Conservation (phyloP, 1,139 yeast genomes). For the Kodamaea suecica region DNA sequence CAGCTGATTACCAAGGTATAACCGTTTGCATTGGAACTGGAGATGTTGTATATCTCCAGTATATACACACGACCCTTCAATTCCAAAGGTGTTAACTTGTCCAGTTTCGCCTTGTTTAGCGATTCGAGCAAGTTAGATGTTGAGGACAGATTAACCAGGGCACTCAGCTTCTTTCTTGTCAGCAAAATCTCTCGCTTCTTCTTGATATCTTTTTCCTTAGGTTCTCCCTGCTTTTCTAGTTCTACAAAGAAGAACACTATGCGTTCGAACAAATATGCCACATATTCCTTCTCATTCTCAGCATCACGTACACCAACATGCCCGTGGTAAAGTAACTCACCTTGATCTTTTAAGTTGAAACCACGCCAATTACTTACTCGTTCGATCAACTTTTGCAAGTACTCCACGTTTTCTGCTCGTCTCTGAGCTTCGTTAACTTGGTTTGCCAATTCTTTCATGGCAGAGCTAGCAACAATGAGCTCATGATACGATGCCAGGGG, state of each 20-base stretch:
- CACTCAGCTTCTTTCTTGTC: conserved; percentile 42
- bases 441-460: conserved; percentile 66
- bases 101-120: conserved; percentile 28
- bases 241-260: conserved; percentile 78
- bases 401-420: conserved; percentile 79
- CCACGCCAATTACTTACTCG: conserved; percentile 93
- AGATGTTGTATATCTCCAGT: conserved; percentile 59
- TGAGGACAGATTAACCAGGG: conserved; percentile 30
- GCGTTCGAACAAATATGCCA: conserved; percentile 83
- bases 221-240: conserved; percentile 22
- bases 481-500: conserved; percentile 63
- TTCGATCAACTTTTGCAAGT: conserved; percentile 63
- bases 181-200: conserved; percentile 37
- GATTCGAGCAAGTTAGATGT: conserved; percentile 39
- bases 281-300: conserved; percentile 83
- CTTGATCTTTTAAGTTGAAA: conserved; percentile 77
- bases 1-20: conserved; percentile 68
- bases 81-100: conserved; percentile 40
- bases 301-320: conserved; percentile 71
- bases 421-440: conserved; percentile 94
- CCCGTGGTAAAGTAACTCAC: conserved; percentile 79
- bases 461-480: conserved; percentile 62
- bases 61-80: conserved; percentile 70
- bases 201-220: conserved; percentile 25
- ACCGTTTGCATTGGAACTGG: conserved; percentile 37